phyloP scores from a whole-genome alignment of 306 rosid species.

The Cucumis hystrix region DNA sequence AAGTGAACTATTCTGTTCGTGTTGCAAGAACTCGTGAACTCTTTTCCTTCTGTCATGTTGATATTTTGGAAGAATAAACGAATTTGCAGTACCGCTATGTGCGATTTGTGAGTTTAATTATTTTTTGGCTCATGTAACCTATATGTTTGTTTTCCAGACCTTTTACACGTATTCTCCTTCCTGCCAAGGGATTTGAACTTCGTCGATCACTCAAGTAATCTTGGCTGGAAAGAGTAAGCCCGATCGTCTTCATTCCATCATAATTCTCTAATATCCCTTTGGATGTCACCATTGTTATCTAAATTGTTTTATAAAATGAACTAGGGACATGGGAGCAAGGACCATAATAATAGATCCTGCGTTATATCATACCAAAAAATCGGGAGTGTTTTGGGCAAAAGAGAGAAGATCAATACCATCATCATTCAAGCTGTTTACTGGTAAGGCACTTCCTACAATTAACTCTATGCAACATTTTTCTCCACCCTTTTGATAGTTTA shows the following conservation, averaged over 20 bases:
- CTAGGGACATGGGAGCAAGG: slow-evolving; percentile 61
- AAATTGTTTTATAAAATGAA: not conserved
- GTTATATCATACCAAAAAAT: slow-evolving; percentile 66
- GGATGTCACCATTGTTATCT: not conserved
- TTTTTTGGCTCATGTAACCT: not conserved
- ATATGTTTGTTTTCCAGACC: slow-evolving; percentile 32
- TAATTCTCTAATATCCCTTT: slow-evolving; percentile 5
- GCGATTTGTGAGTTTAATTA: not conserved
- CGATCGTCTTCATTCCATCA: not conserved
- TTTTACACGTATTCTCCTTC: slow-evolving; percentile 74
- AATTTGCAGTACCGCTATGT: not conserved
- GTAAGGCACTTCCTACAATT: slow-evolving; percentile 13
- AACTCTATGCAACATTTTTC: not conserved
- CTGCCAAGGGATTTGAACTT: slow-evolving; percentile 82
- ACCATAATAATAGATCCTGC: slow-evolving; percentile 82
- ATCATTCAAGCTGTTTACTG: slow-evolving; percentile 79
- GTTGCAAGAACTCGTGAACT: not conserved
- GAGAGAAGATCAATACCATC: slow-evolving; percentile 78
- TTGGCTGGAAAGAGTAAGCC: slow-evolving; percentile 96
- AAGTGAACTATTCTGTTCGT: not conserved
- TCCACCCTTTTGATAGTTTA: not conserved
- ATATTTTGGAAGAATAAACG: not conserved
- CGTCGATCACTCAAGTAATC: slow-evolving; percentile 70
- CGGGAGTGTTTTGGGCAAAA: slow-evolving; percentile 88
- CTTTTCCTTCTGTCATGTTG: not conserved